Conservation (phyloP, 352 stramenopile genomes). For the Phytophthora tubulina region DNA sequence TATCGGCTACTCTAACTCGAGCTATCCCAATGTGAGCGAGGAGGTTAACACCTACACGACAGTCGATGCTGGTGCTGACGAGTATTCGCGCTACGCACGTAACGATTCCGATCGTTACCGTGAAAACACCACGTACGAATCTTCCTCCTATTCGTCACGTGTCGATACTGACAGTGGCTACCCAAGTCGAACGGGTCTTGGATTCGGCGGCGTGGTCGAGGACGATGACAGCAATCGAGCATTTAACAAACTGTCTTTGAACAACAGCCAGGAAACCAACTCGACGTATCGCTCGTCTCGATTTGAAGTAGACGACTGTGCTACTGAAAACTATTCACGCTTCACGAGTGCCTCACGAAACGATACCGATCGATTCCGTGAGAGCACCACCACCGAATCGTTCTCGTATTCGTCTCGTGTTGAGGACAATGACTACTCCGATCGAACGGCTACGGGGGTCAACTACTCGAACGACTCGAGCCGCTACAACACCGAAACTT, state of each 20-base stretch:
- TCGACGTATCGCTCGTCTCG: not conserved
- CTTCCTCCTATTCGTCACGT: no score
- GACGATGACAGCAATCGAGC: no score
- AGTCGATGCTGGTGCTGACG: no score
- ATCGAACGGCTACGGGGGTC: not conserved
- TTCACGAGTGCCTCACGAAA: not conserved
- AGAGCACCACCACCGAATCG: not conserved
- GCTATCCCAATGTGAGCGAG: not conserved
- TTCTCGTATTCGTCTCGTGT: conserved; percentile 1
- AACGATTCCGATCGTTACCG: no score
- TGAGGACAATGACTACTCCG: not conserved
- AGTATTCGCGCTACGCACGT: no score
- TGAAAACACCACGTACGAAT: no score
- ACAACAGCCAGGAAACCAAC: not conserved
- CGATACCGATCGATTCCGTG: not conserved
- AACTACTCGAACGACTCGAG: not conserved
- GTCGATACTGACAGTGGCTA: no score
- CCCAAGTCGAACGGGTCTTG: no score
- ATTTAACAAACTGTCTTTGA: not conserved
- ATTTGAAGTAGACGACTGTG: not conserved
- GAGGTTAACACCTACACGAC: no score
- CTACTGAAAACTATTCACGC: no score
- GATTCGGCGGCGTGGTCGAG: not conserved
- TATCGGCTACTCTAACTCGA: not conserved
- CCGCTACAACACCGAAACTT: not conserved